Conservation (phyloP, 1,284 basidiomycete species). For the Cronartium quercuum region DNA sequence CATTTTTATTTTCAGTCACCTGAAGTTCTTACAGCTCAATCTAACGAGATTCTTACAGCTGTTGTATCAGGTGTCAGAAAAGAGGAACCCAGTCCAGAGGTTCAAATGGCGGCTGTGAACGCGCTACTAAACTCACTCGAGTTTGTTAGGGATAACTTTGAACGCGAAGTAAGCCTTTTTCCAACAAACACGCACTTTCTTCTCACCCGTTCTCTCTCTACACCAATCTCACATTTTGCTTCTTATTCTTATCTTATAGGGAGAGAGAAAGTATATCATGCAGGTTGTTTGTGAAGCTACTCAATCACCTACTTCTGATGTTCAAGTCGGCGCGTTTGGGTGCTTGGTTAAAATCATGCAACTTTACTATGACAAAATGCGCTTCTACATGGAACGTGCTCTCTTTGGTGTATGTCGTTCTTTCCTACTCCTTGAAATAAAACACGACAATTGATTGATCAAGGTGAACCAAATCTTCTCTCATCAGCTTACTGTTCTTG, state of each 20-base stretch:
- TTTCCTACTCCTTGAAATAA: not conserved
- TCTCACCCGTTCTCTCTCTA: not conserved
- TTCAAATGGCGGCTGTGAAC: conserved; percentile 89
- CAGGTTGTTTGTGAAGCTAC: conserved; percentile 99
- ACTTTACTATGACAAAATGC: conserved; percentile 98
- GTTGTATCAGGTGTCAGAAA: conserved; percentile 97
- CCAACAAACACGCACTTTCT: conserved; percentile 25
- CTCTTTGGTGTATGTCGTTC: conserved; percentile 74
- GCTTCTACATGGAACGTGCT: conserved; percentile 98
- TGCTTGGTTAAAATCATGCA: conserved; percentile 95
- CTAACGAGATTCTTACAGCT: conserved; percentile 96
- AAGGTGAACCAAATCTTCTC: not conserved
- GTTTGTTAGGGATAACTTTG: conserved; percentile 96
- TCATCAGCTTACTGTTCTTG: conserved; percentile 73
- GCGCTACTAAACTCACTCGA: conserved; percentile 93
- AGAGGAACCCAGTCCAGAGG: conserved; percentile 86
- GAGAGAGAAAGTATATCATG: conserved; percentile 99
- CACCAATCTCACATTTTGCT: conserved; percentile 30
- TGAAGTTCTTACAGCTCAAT: conserved; percentile 76
- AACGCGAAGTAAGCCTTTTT: conserved; percentile 67
- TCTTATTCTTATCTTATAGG: conserved; percentile 54
- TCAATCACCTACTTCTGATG: conserved; percentile 67
- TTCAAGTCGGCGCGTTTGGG: conserved; percentile 90
- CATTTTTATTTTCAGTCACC: conserved; percentile 62
- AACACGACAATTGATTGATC: not conserved